phyloP scores from a whole-genome alignment of 495 filamentous ascomycete species.

The Echria macrotheca region DNA sequence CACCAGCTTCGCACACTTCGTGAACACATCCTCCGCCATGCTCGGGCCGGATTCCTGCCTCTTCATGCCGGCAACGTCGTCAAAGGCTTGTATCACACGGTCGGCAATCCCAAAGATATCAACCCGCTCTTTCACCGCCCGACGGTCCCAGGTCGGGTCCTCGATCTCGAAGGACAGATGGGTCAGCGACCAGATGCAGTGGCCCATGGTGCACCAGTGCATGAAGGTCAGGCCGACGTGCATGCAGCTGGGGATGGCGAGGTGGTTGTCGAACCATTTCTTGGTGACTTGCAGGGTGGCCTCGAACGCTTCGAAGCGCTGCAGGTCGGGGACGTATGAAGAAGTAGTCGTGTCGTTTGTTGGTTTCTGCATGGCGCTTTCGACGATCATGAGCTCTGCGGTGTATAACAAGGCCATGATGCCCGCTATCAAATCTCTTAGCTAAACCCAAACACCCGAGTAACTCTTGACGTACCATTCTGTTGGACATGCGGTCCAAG shows the following conservation, averaged over 20 bases:
- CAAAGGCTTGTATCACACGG: constrained; percentile 18
- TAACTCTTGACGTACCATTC: constrained; percentile 40
- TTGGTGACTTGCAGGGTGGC: constrained; percentile 17
- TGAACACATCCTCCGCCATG: constrained; percentile 19
- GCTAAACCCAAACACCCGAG: too few relatives aligned
- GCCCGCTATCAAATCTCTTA: constrained; percentile 25
- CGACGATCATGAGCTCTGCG: constrained; percentile 41
- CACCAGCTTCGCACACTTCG: constrained; percentile 15
- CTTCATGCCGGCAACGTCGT: constrained; percentile 13
- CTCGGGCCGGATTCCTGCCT: constrained; percentile 5
- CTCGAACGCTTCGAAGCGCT: constrained; percentile 27
- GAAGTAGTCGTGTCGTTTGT: constrained; percentile 10
- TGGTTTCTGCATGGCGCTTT: constrained; percentile 29
- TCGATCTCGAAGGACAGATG: constrained; percentile 26
- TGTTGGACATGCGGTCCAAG: constrained; percentile 32
- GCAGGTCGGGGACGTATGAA: constrained; percentile 20
- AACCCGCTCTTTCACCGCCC: constrained; percentile 19
- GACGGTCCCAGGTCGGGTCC: constrained; percentile 34
- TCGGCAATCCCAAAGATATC: constrained; percentile 30
- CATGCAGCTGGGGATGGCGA: constrained; percentile 22
- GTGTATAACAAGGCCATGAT: constrained; percentile 33
- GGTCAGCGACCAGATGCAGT: constrained; percentile 23
- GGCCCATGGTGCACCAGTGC: constrained; percentile 26
- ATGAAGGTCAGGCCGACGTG: constrained; percentile 27
- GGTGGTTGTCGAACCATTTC: constrained; percentile 25